Evolutionary conservation across 2,329 filamentous ascomycete species (phyloP).

Genomic region (Lecanicillium sp.): DNA sequence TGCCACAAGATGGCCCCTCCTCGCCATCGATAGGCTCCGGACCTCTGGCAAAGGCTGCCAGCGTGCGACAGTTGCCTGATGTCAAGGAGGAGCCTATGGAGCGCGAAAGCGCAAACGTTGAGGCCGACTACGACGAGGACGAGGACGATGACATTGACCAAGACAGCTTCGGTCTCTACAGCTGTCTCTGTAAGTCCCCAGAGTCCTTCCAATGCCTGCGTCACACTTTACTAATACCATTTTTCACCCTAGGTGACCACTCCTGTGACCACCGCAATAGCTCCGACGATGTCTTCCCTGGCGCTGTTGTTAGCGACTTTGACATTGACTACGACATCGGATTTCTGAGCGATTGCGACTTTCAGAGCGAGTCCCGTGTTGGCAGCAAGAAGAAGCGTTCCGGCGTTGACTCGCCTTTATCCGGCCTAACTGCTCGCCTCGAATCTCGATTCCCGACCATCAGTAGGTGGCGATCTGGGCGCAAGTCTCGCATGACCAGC

Average conservation of each 20-base stretch:
- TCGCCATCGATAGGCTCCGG: slow-evolving; percentile 31
- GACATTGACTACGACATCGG: slow-evolving; percentile 53
- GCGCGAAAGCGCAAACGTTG: slow-evolving; percentile 40
- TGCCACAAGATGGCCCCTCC: slow-evolving; percentile 40
- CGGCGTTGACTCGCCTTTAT: slow-evolving; percentile 49
- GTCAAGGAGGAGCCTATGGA: slow-evolving; percentile 78
- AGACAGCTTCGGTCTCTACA: slow-evolving; percentile 41
- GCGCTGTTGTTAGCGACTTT: slow-evolving; percentile 30
- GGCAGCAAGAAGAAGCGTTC: slow-evolving; percentile 44
- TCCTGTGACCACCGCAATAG: slow-evolving; percentile 49
- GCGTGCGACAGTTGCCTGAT: slow-evolving; percentile 65
- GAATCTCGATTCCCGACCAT: slow-evolving; percentile 51
- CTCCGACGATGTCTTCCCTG: slow-evolving; percentile 28
- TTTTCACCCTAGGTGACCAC: slow-evolving; percentile 44
- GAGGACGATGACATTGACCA: slow-evolving; percentile 28
- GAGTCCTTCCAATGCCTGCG: slow-evolving; percentile 9
- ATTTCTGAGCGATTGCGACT: slow-evolving; percentile 57
- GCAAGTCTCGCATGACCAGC: slow-evolving; percentile 35
- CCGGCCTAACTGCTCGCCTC: slow-evolving; percentile 56
- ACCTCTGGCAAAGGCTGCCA: slow-evolving; percentile 30
- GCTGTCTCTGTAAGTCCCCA: slow-evolving; percentile 63
- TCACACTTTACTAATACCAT: slow-evolving; percentile 13
- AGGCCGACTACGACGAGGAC: slow-evolving; percentile 33
- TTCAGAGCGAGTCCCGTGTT: slow-evolving; percentile 32
- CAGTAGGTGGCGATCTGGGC: slow-evolving; percentile 39